Base-by-base conservation (phyloP, 140 eudicot species). In the Stevia rebaudiana region DNA sequence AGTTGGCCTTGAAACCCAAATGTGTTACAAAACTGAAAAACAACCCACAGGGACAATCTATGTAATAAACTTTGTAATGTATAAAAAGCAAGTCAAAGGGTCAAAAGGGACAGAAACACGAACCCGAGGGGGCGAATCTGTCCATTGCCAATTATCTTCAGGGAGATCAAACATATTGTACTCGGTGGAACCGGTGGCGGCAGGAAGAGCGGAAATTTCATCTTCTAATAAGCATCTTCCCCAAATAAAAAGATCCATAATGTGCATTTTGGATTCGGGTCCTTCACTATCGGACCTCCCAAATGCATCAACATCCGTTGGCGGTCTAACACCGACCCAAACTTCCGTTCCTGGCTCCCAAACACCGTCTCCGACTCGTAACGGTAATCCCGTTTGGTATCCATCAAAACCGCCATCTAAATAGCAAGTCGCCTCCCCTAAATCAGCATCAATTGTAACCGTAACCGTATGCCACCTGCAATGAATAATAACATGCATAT, bases 221-320 rank as follows among this genome's bases (percentile, higher is more conserved):
- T 94, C 99, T 82, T 94, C 99, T 40, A 69, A 69, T 76, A 94
- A 82, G 74, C 95, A 86, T 77, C 99, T 76, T 74, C 97, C 97
- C 99, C 99, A 94, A 3, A 94, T 72, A 70, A 94, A 88, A 72
- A 88, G 90, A 83, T 94, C 99, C 99, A 94, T 94, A 12, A 94
- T 76, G 51, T 83, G 97, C 97, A 94, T 86, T 78, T 88, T 94
- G 12, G 99, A 80, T 72, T 94, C 99, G 8, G 85, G 63, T 58
- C 95, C 97, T 74, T 94, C 99, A 47, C 99, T 94, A 41, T 94
- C 99, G 0, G 99, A 94, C 80, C 99, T 79, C 73, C 99, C 99
- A 22, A 88, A 94, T 13, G 97, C 89, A 75, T 86, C 99, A 64
- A 80, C 71, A 69, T 88, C 99, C 0, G 82, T 79, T 6, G 99